Evolutionary conservation across 805 yeast species (phyloP).

Genomic region (Myxozyma mucilagina): DNA sequence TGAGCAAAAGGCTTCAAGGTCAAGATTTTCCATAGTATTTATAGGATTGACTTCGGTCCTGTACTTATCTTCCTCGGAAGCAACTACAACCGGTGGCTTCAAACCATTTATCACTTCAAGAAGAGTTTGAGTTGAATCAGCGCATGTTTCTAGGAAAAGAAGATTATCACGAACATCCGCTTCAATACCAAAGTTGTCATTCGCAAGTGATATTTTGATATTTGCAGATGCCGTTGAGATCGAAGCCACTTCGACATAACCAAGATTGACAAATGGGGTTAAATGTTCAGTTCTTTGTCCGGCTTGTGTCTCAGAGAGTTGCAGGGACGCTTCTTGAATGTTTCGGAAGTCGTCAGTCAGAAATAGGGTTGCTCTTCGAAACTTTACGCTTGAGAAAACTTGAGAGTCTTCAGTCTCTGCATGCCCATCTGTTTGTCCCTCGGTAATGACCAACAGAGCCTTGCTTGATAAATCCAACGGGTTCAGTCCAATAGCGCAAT

Average conservation of each 20-base stretch:
- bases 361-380: constrained; percentile 53
- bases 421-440: constrained; percentile 55
- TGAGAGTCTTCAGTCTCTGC: constrained; percentile 40
- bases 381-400: constrained; percentile 45
- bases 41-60: constrained; percentile 42
- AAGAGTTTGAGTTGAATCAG: constrained; percentile 79
- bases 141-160: constrained; percentile 51
- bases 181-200: constrained; percentile 19
- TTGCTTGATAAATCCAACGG: constrained; percentile 65
- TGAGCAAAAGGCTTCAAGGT: constrained; percentile 40
- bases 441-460: constrained; percentile 51
- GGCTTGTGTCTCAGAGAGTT: neutral
- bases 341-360: constrained; percentile 63
- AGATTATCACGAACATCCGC: constrained; percentile 37
- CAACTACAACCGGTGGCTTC: constrained; percentile 62
- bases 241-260: constrained; percentile 56
- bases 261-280: constrained; percentile 47
- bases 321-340: constrained; percentile 39
- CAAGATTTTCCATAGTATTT: constrained; percentile 48
- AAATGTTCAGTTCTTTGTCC: constrained; percentile 36
- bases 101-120: constrained; percentile 68
- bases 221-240: constrained; percentile 31
- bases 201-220: constrained; percentile 25
- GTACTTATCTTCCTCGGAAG: constrained; percentile 58
- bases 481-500: constrained; percentile 60